phyloP scores from a whole-genome alignment of 176 grass and related monocot species.

The Melocanna baccifera region DNA sequence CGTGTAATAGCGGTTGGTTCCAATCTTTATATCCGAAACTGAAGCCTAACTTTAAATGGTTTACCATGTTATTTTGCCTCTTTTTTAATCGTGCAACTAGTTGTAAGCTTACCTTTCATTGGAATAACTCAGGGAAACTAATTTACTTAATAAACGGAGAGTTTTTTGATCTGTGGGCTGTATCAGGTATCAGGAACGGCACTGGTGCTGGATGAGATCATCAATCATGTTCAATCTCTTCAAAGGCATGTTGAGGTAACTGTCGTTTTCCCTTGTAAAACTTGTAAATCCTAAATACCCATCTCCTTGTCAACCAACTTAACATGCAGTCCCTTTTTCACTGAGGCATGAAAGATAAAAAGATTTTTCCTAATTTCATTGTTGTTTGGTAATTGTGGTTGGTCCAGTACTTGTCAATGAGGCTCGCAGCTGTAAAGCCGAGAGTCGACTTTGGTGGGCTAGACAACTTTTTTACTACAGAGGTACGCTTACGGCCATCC shows the following conservation, averaged over 20 bases:
- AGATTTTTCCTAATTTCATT: neutral
- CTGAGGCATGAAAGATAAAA: neutral
- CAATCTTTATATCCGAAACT: neutral
- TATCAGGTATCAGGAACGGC: slow-evolving; percentile 87
- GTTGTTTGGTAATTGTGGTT: slow-evolving; percentile 21
- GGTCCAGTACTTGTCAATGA: slow-evolving; percentile 83
- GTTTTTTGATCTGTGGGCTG: neutral
- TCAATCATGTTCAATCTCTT: slow-evolving; percentile 94
- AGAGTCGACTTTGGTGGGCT: slow-evolving; percentile 70
- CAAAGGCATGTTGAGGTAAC: slow-evolving; percentile 93
- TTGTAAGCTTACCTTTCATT: neutral
- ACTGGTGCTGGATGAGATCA: slow-evolving; percentile 93
- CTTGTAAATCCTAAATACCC: neutral
- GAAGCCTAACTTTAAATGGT: neutral
- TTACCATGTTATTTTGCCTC: neutral
- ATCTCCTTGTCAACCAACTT: neutral
- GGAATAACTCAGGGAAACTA: neutral
- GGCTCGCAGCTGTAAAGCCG: slow-evolving; percentile 76
- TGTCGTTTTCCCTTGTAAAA: neutral
- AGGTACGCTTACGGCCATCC: slow-evolving; percentile 36
- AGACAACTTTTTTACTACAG: slow-evolving; percentile 64
- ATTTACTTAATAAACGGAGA: neutral
- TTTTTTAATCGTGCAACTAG: neutral
- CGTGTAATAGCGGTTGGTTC: neutral
- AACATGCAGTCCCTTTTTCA: neutral